A percentile compares a stretch with the other conserved stretches of the same genome.
These are phyloP conservation scores for Hapsidospora chrysogenum DNA, from an alignment of 495 filamentous ascomycete genomes.

Conservation along the genomic window DNA sequence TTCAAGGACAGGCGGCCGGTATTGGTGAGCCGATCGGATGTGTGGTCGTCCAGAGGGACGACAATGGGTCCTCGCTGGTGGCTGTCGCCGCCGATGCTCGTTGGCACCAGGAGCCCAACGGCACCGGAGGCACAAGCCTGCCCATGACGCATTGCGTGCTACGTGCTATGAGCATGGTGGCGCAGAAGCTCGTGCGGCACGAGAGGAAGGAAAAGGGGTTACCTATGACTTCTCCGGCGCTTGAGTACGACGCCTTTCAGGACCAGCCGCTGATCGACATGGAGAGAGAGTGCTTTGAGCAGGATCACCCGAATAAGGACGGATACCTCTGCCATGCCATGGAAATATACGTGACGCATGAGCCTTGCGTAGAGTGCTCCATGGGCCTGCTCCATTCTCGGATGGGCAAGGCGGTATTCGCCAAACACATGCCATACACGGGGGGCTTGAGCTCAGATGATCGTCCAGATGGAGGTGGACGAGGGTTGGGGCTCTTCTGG, in stretches of 20 bases:
- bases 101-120: slow-evolving; percentile 34
- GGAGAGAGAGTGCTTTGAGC: slow-evolving; percentile 23
- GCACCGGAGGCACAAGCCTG: slow-evolving; percentile 36
- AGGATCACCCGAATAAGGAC: slow-evolving; percentile 31
- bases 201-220: slow-evolving; percentile 16
- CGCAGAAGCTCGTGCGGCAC: slow-evolving; percentile 42
- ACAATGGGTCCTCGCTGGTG: slow-evolving; percentile 31
- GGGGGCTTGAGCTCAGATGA: slow-evolving; percentile 38
- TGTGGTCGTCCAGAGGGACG: slow-evolving; percentile 53
- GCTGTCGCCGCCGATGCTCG: slow-evolving; percentile 67
- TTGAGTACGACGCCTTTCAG: slow-evolving; percentile 31
- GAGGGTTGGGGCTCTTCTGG: slow-evolving; percentile 79
- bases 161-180: slow-evolving; percentile 77
- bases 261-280: slow-evolving; percentile 21
- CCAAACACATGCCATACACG: slow-evolving; percentile 40
- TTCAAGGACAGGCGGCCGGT: slow-evolving; percentile 33
- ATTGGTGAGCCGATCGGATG: slow-evolving; percentile 60
- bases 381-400: slow-evolving; percentile 91
- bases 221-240: slow-evolving; percentile 7
- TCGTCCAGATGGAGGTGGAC: slow-evolving; percentile 23
- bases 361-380: slow-evolving; percentile 89
- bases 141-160: slow-evolving; percentile 69
- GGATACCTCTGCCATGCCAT: slow-evolving; percentile 92
- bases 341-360: slow-evolving; percentile 82
- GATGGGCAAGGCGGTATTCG: slow-evolving; percentile 70